Base-by-base conservation (phyloP, 1,284 basidiomycete genomes). In the Kwoniella shivajii region DNA sequence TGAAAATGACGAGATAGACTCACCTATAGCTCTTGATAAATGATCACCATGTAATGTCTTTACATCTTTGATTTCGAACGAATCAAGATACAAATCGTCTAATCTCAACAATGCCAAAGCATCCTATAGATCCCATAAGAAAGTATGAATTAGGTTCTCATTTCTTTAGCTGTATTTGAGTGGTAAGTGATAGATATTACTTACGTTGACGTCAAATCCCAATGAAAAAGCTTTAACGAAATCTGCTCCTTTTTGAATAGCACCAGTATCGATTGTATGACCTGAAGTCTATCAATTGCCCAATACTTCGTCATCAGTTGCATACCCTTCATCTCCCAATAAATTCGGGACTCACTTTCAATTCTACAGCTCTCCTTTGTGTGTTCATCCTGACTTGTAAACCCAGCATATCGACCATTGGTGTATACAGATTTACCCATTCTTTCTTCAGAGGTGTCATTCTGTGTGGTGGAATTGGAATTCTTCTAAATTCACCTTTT, bases 61-160 rank as follows among this genome's bases (percentile, higher is more conserved):
- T 57, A 99, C 93, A 69, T 99, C 95, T 78, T 98, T 99, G 79
- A 99, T 94, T 79, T 99, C 92, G 68, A 98, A 98, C 0, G 93
- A 94, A 74, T 98, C 95, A 41, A 99, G 87, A 78, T 98, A 99
- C 14, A 99, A 84, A 75, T 99, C 96, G 73, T 99, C 95, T 69
- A 99, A 80, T 61, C 95, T 86, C 29, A 99, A 84, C 9, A 99
- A 86, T 2, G 95, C 96, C 63, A 99, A 90, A 1, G 95, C 88
- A 71, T 99, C 95, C 89, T 99, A 68, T 7, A 30, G 22, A 24
- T 2, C 24, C 18, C 26, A 26, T 3, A 33, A 11, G 11, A n/a
- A 30, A 29, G 1, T 5, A 38, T 16, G 11, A 2, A 50, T 55
- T 27, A 60, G 43, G 22, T 47, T 11, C 30, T 34, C 33, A 44